Evolutionary conservation across 1,284 basidiomycete genomes (phyloP), one percentile per base, ranked within the genome.

Genomic region (Cutaneotrichosporon cavernicola): DNA sequence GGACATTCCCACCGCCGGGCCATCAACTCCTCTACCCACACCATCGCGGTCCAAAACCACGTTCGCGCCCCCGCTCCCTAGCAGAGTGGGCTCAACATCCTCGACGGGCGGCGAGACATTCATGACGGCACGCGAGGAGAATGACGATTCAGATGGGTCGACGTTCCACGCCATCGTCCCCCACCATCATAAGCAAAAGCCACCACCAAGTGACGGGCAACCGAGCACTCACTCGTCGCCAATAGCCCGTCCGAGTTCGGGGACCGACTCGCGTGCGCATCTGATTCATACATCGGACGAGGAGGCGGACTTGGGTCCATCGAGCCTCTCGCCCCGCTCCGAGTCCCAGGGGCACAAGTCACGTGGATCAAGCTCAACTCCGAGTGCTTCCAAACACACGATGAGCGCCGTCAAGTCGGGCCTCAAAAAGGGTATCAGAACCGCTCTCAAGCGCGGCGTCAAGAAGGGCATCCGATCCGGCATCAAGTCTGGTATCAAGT

Each of bases 111-210:
- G 73, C 36, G 76, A 76, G 10, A 68, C 73, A 0, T 78, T 78
- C 55, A 74, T 78, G 34, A 76, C 76, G 7, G 75, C 75, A 11
- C 70, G 71, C 1, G 58, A 68, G 16, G 43, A 38, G 14, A 13
- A 46, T 22, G 9, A 38, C 6, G n/a, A 18, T 38, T 22, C 52
- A 22, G 38, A 63, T n/a, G 16, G 26, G 5, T 63, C 62, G 9
- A 60, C 51, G 3, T 63, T 74, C 21, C 46, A 53, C 22, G 58
- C 56, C 1, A n/a, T 46, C n/a, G 52, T 63, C 13, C 58, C 47
- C 21, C n/a, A 38, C 9, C 58, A 26, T 26, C 34, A 36, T 8
- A 36, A 32, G 22, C 26, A 18, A 2, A 47, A 16, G 21, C 58
- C 57, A 22, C 51, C 50, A 16, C 52, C 57, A 5, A 59, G 57